These are phyloP conservation scores for Fusarium torulosum DNA, from an alignment of 2,329 filamentous ascomycete genomes.

Conservation along the genomic window DNA sequence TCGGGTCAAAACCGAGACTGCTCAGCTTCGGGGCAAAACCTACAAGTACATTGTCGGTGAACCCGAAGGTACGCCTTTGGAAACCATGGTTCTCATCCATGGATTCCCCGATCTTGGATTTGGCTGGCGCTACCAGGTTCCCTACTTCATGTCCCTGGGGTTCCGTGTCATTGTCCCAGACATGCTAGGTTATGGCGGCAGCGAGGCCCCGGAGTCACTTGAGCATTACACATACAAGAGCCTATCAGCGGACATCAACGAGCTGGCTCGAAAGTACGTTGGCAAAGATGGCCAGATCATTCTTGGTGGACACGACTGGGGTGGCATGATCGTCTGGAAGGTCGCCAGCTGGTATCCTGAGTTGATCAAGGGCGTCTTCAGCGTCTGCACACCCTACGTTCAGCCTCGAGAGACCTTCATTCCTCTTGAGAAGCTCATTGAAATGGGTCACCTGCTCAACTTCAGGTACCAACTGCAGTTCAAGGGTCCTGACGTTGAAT, in stretches of 20 bases:
- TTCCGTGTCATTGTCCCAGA: conserved; percentile 87
- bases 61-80: conserved; percentile 58
- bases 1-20: conserved; percentile 73
- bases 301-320: conserved; percentile 94
- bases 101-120: conserved; percentile 87
- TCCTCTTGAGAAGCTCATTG: conserved; percentile 71
- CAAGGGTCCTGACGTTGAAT: conserved; percentile 74
- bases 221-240: conserved; percentile 78
- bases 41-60: conserved; percentile 75
- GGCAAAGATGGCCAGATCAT: conserved; percentile 69
- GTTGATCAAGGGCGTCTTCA: conserved; percentile 80
- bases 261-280: conserved; percentile 71
- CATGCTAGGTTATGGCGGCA: conserved; percentile 87
- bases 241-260: conserved; percentile 79
- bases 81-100: conserved; percentile 71
- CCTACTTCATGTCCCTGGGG: conserved; percentile 76
- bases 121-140: conserved; percentile 92
- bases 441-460: conserved; percentile 68
- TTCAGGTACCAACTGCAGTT: conserved; percentile 91
- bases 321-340: conserved; percentile 82
- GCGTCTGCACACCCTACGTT: conserved; percentile 81
- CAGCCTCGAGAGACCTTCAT: conserved; percentile 66
- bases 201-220: conserved; percentile 73
- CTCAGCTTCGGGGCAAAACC: conserved; percentile 74
- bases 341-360: conserved; percentile 79